Evolutionary conservation across 2,329 filamentous ascomycete species (phyloP), one percentile per base, ranked within the genome.

Genomic region (Trichoderma cornu-damae): DNA sequence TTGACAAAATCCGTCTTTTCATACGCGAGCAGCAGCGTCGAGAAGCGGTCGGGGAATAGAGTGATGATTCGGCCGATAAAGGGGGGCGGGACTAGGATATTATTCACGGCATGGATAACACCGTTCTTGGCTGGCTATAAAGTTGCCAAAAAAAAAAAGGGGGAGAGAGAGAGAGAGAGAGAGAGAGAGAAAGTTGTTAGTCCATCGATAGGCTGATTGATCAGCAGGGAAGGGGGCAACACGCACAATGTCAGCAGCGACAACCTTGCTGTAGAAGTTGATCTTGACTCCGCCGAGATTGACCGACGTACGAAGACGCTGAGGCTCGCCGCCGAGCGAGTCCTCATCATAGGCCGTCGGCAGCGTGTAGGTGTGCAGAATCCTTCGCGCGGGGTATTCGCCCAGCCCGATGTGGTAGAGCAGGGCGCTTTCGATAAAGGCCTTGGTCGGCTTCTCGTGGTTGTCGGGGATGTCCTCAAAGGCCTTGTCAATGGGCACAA

Each of bases 401-500:
- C 85, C 86, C 0, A 83, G 74, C 0, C 84, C 82, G 61, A 96
- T 73, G 65, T 96, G 91, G 72, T 96, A 96, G 44, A 80, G 72
- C 1, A 96, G 73, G 5, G 92, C 68, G 53, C 79, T 77, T 73
- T 89, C 83, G 60, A 95, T 69, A 44, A 85, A 73, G 65, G 93
- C 85, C 70, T 90, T 86, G 57, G 80, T 79, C 4, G 85, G 86
- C 73, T 89, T 84, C 61, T 77, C 69, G 55, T 75, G 65, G 70
- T 77, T 68, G 18, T 77, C 65, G 2, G 79, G 80, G 22, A 84
- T 71, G 63, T 80, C 75, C 61, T 87, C 82, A 64, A 96, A 93
- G 0, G 90, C 90, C 49, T 79, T 75, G 69, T 96, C 84, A 1
- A 82, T 84, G 0, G 92, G 92, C 2, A 89, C 88, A 66, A 96